These are phyloP conservation scores for Aspergillus sparsus DNA, from an alignment of 495 filamentous ascomycete species.

Conservation along the genomic window DNA sequence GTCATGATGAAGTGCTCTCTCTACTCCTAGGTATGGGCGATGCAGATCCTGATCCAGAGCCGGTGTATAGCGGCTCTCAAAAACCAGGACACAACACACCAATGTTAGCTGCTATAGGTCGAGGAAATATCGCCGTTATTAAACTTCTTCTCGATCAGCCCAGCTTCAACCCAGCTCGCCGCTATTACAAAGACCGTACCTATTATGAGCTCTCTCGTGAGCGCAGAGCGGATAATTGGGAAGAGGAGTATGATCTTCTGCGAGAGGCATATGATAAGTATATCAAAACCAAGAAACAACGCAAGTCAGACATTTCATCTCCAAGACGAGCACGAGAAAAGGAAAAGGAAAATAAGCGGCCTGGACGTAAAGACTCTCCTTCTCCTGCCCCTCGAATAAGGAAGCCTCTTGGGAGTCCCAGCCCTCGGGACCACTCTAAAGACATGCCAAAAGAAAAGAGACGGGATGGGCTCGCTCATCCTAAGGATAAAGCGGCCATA, in stretches of 20 bases:
- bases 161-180: conserved; percentile 74
- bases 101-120: conserved; percentile 90
- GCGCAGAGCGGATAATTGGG: conserved; percentile 82
- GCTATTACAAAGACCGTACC: conserved; percentile 63
- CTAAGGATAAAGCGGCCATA: conserved; percentile 21
- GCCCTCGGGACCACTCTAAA: conserved; percentile 33
- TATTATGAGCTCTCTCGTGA: conserved; percentile 85
- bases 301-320: conserved; percentile 47
- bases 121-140: conserved; percentile 81
- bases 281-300: conserved; percentile 42
- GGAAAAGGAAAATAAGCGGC: conserved; percentile 53
- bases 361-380: conserved; percentile 49
- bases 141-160: conserved; percentile 75
- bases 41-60: conserved; percentile 77
- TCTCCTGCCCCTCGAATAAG: conserved; percentile 50
- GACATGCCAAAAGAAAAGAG: conserved; percentile 18
- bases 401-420: conserved; percentile 42
- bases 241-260: conserved; percentile 81
- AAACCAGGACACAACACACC: conserved; percentile 71
- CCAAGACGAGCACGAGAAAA: conserved; percentile 61
- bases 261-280: conserved; percentile 75
- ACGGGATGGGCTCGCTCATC: conserved; percentile 32
- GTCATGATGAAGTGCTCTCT: conserved; percentile 83
- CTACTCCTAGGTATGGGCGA: conserved; percentile 79
- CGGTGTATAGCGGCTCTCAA: conserved; percentile 47